Conservation (phyloP, 75 land plant species). For the Picea sitchensis region DNA sequence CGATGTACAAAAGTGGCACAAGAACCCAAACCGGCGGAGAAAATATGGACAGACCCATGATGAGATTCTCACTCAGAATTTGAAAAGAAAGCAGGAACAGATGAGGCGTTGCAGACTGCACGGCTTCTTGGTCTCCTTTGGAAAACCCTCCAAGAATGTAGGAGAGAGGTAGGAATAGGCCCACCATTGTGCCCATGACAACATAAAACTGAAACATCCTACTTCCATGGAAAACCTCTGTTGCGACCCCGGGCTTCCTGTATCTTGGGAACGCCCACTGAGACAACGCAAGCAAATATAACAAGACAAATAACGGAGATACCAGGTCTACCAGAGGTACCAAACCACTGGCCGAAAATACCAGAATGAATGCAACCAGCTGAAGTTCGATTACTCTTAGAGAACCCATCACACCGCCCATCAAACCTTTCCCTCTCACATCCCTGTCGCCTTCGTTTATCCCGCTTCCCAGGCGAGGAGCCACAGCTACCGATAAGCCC, state of each 20-base stretch:
- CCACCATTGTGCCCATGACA: constrained; percentile 61
- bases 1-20: constrained; percentile 73
- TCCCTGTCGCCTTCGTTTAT: constrained; percentile 5
- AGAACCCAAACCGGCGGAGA: constrained; percentile 83
- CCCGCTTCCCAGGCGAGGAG: constrained; percentile 23
- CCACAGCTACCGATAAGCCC: constrained; percentile 53
- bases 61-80: constrained; percentile 79
- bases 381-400: constrained; percentile 87
- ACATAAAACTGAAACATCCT: constrained; percentile 66
- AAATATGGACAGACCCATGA: constrained; percentile 66
- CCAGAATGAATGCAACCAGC: constrained; percentile 90
- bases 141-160: constrained; percentile 93
- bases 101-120: constrained; percentile 71
- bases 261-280: constrained; percentile 64
- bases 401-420: constrained; percentile 74
- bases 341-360: constrained; percentile 85
- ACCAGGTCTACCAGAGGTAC: constrained; percentile 75
- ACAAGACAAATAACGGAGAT: constrained; percentile 62
- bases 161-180: constrained; percentile 83
- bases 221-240: constrained; percentile 59
- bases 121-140: constrained; percentile 77
- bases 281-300: constrained; percentile 52
- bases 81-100: constrained; percentile 69
- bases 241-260: constrained; percentile 6
- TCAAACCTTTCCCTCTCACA: constrained; percentile 8